These are phyloP conservation scores for Malbranchea zuffiana DNA, from an alignment of 2,329 filamentous ascomycete genomes.

Conservation along the genomic window DNA sequence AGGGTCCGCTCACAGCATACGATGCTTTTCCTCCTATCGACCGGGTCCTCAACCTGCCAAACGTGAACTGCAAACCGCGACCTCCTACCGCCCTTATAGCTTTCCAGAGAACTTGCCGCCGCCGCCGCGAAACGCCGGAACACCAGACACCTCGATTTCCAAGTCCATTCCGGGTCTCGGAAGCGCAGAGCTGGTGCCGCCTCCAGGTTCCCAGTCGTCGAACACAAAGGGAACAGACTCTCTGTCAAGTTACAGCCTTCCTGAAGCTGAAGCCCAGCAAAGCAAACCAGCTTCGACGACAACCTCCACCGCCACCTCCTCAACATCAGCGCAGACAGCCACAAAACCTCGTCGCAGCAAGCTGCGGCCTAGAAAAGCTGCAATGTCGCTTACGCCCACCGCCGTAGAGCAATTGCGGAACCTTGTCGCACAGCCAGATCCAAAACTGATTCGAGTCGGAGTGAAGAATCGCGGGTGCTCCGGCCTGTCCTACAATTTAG, in stretches of 20 bases:
- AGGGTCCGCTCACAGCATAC: conserved; percentile 32
- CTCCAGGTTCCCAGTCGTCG: conserved; percentile 14
- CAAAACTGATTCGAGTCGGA: conserved; percentile 86
- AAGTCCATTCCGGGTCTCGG: conserved; percentile 39
- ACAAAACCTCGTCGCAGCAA: conserved; percentile 52
- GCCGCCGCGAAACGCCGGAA: conserved; percentile 46
- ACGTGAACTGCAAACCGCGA: conserved; percentile 54
- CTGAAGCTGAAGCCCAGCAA: conserved; percentile 58
- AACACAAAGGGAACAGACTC: conserved; percentile 17
- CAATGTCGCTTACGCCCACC: conserved; percentile 70
- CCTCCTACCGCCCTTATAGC: conserved; percentile 51
- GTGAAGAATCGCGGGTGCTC: conserved; percentile 92
- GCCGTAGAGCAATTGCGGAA: conserved; percentile 69
- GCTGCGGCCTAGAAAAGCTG: conserved; percentile 74
- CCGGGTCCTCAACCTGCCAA: conserved; percentile 41
- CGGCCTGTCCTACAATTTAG: conserved; percentile 81
- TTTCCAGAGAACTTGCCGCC: conserved; percentile 45
- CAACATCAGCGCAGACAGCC: conserved; percentile 27
- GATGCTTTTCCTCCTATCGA: conserved; percentile 40
- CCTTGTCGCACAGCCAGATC: conserved; percentile 72
- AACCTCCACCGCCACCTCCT: conserved; percentile 21
- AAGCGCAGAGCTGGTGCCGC: conserved; percentile 36
- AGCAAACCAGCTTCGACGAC: conserved; percentile 39
- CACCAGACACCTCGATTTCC: conserved; percentile 52
- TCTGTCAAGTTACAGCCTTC: conserved; percentile 37